phyloP scores from a whole-genome alignment of 495 filamentous ascomycete genomes.

The Xylaria venustula region DNA sequence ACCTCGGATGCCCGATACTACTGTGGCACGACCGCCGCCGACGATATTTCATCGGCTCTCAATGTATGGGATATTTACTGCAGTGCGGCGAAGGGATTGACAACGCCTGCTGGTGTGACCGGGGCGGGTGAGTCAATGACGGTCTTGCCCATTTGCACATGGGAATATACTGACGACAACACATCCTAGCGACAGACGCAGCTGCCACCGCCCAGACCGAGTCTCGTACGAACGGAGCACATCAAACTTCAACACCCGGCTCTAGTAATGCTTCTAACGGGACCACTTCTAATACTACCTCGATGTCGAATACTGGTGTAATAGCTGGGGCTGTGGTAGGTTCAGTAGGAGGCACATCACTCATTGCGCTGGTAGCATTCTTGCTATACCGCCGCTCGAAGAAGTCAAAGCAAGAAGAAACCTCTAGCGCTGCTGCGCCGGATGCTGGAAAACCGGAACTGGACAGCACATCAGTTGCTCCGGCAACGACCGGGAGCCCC shows the following conservation, averaged over 20 bases:
- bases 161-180: slow-evolving; percentile 13
- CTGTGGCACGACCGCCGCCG: slow-evolving; percentile 35
- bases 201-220: slow-evolving; percentile 14
- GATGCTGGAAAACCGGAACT: slow-evolving; percentile 37
- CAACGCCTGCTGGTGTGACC: slow-evolving; percentile 36
- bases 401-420: background rate
- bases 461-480: slow-evolving; percentile 20
- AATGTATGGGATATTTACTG: slow-evolving; percentile 47
- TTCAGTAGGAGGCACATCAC: slow-evolving; percentile 29
- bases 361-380: slow-evolving; percentile 34
- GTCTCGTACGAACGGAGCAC: slow-evolving; percentile 16
- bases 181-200: slow-evolving; percentile 15
- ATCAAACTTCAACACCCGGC: slow-evolving; percentile 15
- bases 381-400: slow-evolving; percentile 28
- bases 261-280: background rate
- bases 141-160: background rate
- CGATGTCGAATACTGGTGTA: slow-evolving; percentile 20
- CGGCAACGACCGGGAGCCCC: slow-evolving; percentile 26
- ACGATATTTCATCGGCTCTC: slow-evolving; percentile 21
- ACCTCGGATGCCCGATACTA: slow-evolving; percentile 37
- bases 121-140: slow-evolving; percentile 28
- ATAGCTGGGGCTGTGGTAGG: slow-evolving; percentile 42
- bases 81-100: slow-evolving; percentile 41
- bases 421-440: background rate
- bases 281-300: background rate